These are phyloP conservation scores for Phytomonas francai DNA, from an alignment of 208 protist genomes.

Conservation along the genomic window DNA sequence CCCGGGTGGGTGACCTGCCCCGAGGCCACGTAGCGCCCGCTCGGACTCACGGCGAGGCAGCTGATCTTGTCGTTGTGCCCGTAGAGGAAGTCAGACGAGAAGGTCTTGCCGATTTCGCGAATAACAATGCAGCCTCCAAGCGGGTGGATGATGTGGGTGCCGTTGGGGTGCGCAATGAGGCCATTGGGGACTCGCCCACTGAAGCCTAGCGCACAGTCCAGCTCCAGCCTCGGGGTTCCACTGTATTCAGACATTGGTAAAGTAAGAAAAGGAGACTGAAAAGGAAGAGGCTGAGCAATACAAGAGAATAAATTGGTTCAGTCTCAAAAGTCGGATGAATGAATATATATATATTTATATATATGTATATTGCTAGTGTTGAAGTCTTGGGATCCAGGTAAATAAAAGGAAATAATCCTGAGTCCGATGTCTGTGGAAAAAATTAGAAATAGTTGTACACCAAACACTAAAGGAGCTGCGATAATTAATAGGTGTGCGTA, in stretches of 20 bases:
- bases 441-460: neutral
- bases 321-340: neutral
- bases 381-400: too few relatives aligned
- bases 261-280: constrained; percentile 4
- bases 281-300: neutral
- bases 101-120: constrained; percentile 63
- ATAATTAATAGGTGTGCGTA: neutral
- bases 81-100: constrained; percentile 85
- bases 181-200: constrained; percentile 77
- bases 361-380: neutral
- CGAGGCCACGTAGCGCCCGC: constrained; percentile 90
- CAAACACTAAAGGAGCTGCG: too few relatives aligned
- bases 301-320: neutral
- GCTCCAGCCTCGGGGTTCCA: constrained; percentile 44
- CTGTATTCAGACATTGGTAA: constrained; percentile 52
- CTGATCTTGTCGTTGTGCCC: constrained; percentile 93
- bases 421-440: neutral
- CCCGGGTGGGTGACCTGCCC: constrained; percentile 93
- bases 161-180: constrained; percentile 85
- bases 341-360: constrained; percentile 1
- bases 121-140: constrained; percentile 92
- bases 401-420: constrained; percentile 5
- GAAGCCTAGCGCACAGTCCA: constrained; percentile 82
- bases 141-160: constrained; percentile 87
- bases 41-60: constrained; percentile 86